Base-by-base conservation (phyloP, 2,329 filamentous ascomycete genomes). In the Cladophialophora psammophila region DNA sequence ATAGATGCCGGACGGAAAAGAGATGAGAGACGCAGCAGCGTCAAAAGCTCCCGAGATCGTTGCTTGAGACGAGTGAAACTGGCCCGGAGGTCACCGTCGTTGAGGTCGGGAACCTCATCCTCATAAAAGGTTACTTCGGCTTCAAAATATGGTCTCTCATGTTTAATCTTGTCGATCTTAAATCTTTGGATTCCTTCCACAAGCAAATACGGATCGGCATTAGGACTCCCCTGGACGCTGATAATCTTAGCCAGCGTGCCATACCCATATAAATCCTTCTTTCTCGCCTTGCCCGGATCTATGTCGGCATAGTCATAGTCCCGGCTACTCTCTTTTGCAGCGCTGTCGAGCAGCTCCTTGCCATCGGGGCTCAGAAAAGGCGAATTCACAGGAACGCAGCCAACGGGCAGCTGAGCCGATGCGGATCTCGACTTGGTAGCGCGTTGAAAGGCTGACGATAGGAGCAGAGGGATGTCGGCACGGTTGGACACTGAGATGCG, bases 171-270 rank as follows among this genome's bases (percentile, higher is more conserved):
- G 60, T 93, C 90, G 40, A 97, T 81, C 69, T 87, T 87, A 70
- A 97, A 89, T 48, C 95, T 87, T 70, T 90, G 86, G 18, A 92
- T 84, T 15, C 95, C 95, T 78, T 98, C 93, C 1, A 99, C 93
- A 5, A 97, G 85, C 60, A 99, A 80, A 65, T 89, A 90, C 74
- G 97, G 90, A 76, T 97, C 91, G 35, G 89, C 87, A 10, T 88
- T 88, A 55, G 88, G 88, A 64, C 88, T 86, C 34, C 91, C 91
- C 77, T 94, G 91, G 55, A 94, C 89, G 60, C 90, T 91, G 65
- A 89, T 86, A 72, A 94, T 91, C 80, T 90, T 92, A 38, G 90
- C 91, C 32, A 93, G 86, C 4, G 93, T 93, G 56, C 93, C 95
- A 79, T 91, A 94, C 59, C 86, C 86, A 79, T 91, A 98, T 1